A percentile compares a stretch with the other conserved stretches of the same genome.
Evolutionary conservation across 1,284 basidiomycete genomes (phyloP).

Genomic region (Salmacisia buchloeana): DNA sequence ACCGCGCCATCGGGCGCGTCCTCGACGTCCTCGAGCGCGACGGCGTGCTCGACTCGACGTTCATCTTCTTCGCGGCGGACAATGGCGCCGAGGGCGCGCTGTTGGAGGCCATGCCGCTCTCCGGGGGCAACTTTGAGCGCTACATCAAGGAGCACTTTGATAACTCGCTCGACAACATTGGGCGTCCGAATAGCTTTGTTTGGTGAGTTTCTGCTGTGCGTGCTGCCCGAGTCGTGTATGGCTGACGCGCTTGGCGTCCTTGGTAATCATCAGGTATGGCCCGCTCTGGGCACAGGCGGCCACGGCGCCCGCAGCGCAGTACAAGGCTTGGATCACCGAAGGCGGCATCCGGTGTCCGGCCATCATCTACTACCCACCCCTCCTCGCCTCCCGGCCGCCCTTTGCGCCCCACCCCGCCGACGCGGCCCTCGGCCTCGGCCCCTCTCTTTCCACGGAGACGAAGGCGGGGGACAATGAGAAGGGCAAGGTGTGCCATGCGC

Average conservation of each 20-base stretch:
- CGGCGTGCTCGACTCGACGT: slow-evolving; percentile 45
- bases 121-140: slow-evolving; percentile 18
- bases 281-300: slow-evolving; percentile 44
- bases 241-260: not conserved
- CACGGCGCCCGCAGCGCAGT: slow-evolving; percentile 44
- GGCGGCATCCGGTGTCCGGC: slow-evolving; percentile 44
- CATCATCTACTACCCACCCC: slow-evolving; percentile 23
- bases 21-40: slow-evolving; percentile 23
- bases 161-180: slow-evolving; percentile 40
- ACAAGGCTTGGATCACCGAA: slow-evolving; percentile 43
- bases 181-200: slow-evolving; percentile 26
- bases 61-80: slow-evolving; percentile 48
- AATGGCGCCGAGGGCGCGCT: slow-evolving; percentile 50
- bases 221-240: not conserved
- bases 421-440: not conserved
- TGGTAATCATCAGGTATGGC: slow-evolving; percentile 13
- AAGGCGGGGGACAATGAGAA: not conserved
- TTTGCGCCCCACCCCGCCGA: not conserved
- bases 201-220: slow-evolving; percentile 14
- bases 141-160: slow-evolving; percentile 29
- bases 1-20: slow-evolving; percentile 41
- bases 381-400: not conserved
- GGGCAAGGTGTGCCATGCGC: slow-evolving; percentile 14
- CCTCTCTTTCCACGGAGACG: not conserved
- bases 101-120: slow-evolving; percentile 29